Evolutionary conservation across 139 green algal species (phyloP), one percentile per base, ranked within the genome.

Genomic region (Tetraselmis chui): DNA sequence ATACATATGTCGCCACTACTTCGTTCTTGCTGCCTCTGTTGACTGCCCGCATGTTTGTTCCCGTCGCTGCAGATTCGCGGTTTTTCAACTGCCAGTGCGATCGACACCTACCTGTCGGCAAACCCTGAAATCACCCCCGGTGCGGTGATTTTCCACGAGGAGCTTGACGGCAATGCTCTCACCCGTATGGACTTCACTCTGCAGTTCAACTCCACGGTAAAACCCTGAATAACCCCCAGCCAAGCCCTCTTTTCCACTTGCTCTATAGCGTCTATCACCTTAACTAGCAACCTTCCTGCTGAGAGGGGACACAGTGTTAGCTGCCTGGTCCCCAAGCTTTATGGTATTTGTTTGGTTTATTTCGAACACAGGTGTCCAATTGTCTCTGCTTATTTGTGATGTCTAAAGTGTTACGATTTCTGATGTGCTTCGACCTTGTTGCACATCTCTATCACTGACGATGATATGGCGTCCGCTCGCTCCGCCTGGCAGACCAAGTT

Each of bases 131-230:
- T 77, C n/a, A 80, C 83, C 22, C 80, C 86, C 32, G 86, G 76
- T 0, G 86, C 88, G 1, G 80, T 93, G 24, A 78, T 90, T n/a
- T 90, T 93, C 78, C 58, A 81, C 5, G 59, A 75, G 5, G 76
- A 81, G 5, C 30, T 67, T 5, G 11, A 25, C 11, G 45, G 45
- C 18, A 18, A 67, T 18, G 11, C n/a, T 22, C 0, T 30, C 29
- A 77, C 77, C 26, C 79, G 79, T 23, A 80, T 90, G 2, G 78
- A 78, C 59, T 96, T 92, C 30, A 86, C 86, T 0, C 32, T 95
- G 23, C 92, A 96, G 79, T 89, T 82, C 31, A 95, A 95, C 84
- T 86, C 81, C 75, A 91, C 88, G 75, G 30, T 59, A 75, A 24
- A 30, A 22, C 25, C 75, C 23, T 79, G 28, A 22, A 79, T n/a